phyloP scores from a whole-genome alignment of 2,329 filamentous ascomycete genomes.

The Aureobasidium vineae region DNA sequence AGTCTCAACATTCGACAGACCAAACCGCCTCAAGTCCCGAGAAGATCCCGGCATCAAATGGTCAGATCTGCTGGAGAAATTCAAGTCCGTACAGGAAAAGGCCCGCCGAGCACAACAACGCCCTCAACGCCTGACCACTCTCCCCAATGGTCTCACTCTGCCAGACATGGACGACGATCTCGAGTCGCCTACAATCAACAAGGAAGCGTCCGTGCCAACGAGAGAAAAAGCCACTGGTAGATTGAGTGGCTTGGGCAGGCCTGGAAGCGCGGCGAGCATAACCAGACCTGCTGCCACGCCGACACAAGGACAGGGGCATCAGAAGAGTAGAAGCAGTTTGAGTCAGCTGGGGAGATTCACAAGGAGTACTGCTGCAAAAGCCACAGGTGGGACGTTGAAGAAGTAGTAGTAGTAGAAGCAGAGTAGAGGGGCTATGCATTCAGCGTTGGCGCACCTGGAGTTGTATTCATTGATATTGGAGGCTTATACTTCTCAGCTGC shows the following conservation, averaged over 20 bases:
- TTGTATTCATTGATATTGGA: background rate
- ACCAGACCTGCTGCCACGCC: conserved; percentile 15
- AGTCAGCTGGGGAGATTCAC: conserved; percentile 48
- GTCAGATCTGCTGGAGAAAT: conserved; percentile 92
- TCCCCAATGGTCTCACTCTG: conserved; percentile 9
- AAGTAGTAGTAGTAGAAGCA: background rate
- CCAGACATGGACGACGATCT: conserved; percentile 19
- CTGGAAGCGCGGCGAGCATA: conserved; percentile 27
- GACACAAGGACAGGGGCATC: conserved; percentile 29
- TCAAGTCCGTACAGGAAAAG: conserved; percentile 84
- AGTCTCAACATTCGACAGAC: conserved; percentile 43
- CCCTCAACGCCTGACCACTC: conserved; percentile 25
- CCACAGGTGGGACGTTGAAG: conserved; percentile 3
- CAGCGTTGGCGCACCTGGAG: background rate
- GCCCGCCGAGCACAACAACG: conserved; percentile 65
- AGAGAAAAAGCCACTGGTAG: conserved; percentile 20
- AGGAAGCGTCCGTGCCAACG: conserved; percentile 2
- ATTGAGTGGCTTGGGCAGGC: conserved; percentile 30
- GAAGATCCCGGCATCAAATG: conserved; percentile 78
- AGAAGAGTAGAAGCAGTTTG: conserved; percentile 43
- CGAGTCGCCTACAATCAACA: conserved; percentile 12
- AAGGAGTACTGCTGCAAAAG: conserved; percentile 31
- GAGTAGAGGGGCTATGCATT: background rate
- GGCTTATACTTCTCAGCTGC: no score
- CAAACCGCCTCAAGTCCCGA: conserved; percentile 74